phyloP scores from a whole-genome alignment of 176 grass and related monocot genomes.

The Oryza coarctata region DNA sequence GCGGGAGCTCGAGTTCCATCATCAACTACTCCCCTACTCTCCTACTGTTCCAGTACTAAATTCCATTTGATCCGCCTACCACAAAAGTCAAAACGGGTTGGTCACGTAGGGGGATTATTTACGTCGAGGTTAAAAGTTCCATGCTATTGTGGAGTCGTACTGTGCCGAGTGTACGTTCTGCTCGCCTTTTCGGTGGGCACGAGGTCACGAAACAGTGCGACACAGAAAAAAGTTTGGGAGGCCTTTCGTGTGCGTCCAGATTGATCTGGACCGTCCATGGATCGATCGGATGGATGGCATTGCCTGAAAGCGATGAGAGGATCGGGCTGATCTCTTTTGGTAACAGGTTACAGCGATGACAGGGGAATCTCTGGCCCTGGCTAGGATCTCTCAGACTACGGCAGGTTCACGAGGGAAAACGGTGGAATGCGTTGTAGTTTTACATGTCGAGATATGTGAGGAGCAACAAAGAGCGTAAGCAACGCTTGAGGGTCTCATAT shows the following conservation, averaged over 20 bases:
- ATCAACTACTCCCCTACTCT: background rate
- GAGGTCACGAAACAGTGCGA: background rate
- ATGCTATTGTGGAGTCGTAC: background rate
- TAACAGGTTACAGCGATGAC: background rate
- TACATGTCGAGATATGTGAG: no score
- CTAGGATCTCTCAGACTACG: background rate
- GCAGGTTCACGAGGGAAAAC: background rate
- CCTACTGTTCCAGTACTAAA: background rate
- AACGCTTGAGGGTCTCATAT: no score
- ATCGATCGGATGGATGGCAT: background rate
- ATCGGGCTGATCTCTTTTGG: background rate
- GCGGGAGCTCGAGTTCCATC: background rate
- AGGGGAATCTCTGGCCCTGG: slow-evolving; percentile 3
- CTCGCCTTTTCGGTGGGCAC: background rate
- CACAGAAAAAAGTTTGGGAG: background rate
- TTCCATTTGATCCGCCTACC: background rate
- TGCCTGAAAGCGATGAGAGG: no score
- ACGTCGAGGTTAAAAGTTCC: background rate
- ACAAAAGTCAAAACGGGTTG: background rate
- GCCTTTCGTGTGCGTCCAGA: background rate
- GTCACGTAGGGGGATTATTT: no score
- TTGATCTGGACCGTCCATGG: background rate
- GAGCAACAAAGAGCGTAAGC: no score
- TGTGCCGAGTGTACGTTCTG: background rate
- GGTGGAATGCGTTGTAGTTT: background rate